phyloP scores from a whole-genome alignment of 2,329 filamentous ascomycete species.

The Nannizziopsis arthrosporioides region DNA sequence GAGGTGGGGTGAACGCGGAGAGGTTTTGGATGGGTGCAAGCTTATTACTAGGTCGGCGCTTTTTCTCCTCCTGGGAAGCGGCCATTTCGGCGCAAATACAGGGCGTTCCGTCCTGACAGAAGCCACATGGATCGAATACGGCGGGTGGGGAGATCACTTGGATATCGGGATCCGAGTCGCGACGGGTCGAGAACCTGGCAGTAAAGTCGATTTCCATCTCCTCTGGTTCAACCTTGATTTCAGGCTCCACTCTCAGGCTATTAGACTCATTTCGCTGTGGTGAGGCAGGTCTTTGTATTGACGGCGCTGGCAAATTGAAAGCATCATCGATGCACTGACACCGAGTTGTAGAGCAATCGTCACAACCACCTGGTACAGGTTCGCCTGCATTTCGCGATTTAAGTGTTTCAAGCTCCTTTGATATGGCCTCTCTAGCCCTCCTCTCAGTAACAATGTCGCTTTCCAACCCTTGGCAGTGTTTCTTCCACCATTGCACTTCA shows the following conservation, averaged over 20 bases:
- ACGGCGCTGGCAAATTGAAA: slow-evolving; percentile 37
- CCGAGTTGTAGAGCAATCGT: slow-evolving; percentile 50
- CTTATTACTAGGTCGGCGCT: slow-evolving; percentile 31
- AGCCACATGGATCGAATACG: slow-evolving; percentile 63
- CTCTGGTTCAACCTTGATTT: slow-evolving; percentile 36
- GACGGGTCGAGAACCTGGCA: slow-evolving; percentile 47
- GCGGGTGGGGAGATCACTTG: slow-evolving; percentile 27
- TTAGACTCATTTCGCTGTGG: slow-evolving; percentile 23
- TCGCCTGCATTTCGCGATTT: slow-evolving; percentile 12
- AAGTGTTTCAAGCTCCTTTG: slow-evolving; percentile 26
- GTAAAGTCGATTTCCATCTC: slow-evolving; percentile 65
- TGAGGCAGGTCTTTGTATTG: slow-evolving; percentile 29
- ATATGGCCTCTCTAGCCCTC: slow-evolving; percentile 34
- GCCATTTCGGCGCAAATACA: slow-evolving; percentile 66
- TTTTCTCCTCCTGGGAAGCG: slow-evolving; percentile 36
- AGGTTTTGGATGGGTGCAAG: slow-evolving; percentile 38
- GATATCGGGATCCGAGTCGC: slow-evolving; percentile 19
- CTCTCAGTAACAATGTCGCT: slow-evolving; percentile 43
- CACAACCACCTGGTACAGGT: slow-evolving; percentile 48
- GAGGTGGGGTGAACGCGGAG: slow-evolving; percentile 41
- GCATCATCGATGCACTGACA: slow-evolving; percentile 52
- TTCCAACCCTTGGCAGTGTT: slow-evolving; percentile 51
- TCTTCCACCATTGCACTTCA: slow-evolving; percentile 36
- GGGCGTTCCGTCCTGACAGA: slow-evolving; percentile 70
- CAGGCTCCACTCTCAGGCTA: slow-evolving; percentile 43